Percentiles rank a stretch among this genome's conserved stretches.
phyloP scores from a whole-genome alignment of 2,329 filamentous ascomycete genomes.

The Coniochaeta sp. region DNA sequence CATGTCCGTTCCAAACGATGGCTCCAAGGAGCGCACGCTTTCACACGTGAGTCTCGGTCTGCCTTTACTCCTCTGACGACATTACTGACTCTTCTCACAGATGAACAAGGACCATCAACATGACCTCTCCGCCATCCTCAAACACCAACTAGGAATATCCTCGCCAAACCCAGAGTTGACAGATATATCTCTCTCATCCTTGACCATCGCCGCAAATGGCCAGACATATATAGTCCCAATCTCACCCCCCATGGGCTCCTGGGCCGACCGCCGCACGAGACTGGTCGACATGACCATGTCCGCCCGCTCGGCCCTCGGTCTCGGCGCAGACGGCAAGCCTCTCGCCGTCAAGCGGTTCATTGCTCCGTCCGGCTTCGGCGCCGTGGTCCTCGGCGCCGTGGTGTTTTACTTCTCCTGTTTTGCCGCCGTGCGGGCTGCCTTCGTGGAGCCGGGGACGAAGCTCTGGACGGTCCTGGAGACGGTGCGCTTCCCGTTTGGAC shows the following conservation, averaged over 20 bases:
- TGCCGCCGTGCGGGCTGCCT: slow-evolving; percentile 32
- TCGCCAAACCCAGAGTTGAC: slow-evolving; percentile 34
- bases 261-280: slow-evolving; percentile 59
- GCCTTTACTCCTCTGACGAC: not conserved
- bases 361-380: slow-evolving; percentile 34
- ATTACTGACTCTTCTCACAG: slow-evolving; percentile 45
- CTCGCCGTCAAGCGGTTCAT: slow-evolving; percentile 32
- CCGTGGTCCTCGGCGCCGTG: slow-evolving; percentile 46
- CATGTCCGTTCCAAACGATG: not conserved
- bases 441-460: slow-evolving; percentile 43
- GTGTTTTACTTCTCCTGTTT: slow-evolving; percentile 45
- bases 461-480: slow-evolving; percentile 41
- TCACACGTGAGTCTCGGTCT: not conserved
- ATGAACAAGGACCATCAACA: slow-evolving; percentile 80
- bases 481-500: slow-evolving; percentile 46
- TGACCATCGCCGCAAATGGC: slow-evolving; percentile 49
- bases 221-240: slow-evolving; percentile 52
- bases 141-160: slow-evolving; percentile 50
- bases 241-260: slow-evolving; percentile 60
- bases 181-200: slow-evolving; percentile 55
- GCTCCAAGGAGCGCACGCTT: not conserved
- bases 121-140: slow-evolving; percentile 71
- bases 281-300: slow-evolving; percentile 63
- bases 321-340: slow-evolving; percentile 32
- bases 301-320: slow-evolving; percentile 50